Conservation (phyloP, 192 early-diverging fungal species). For the Coemansia sp. region DNA sequence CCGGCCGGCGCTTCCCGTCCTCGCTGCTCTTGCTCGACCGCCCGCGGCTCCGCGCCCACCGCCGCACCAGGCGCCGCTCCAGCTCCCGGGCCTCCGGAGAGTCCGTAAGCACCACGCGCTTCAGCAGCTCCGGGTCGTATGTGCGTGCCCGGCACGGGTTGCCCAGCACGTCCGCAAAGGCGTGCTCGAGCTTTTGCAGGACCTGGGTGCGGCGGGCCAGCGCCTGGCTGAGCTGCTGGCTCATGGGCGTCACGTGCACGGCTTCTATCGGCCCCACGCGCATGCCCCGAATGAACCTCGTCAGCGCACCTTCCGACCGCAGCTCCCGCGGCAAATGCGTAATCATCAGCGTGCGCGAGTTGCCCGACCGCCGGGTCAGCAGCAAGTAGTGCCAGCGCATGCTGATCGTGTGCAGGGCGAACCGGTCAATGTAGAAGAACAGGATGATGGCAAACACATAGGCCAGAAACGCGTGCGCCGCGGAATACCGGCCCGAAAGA, state of each 20-base stretch:
- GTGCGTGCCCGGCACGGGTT: conserved; percentile 65
- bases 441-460: conserved; percentile 44
- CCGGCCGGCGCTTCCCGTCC: conserved; percentile 1
- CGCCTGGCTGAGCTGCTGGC: conserved; percentile 53
- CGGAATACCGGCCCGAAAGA: conserved; percentile 25
- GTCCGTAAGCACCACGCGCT: conserved; percentile 29
- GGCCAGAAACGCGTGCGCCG: conserved; percentile 36
- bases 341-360: conserved; percentile 66
- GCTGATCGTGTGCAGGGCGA: conserved; percentile 44
- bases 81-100: conserved; percentile 26
- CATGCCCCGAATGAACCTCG: conserved; percentile 60
- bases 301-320: conserved; percentile 52
- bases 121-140: conserved; percentile 60
- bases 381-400: conserved; percentile 56
- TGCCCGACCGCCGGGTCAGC: conserved; percentile 41
- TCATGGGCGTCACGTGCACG: conserved; percentile 61
- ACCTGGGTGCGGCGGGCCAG: conserved; percentile 39
- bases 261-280: conserved; percentile 62
- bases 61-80: conserved; percentile 30
- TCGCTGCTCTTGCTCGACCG: background rate
- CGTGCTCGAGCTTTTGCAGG: conserved; percentile 57
- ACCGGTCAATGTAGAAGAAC: conserved; percentile 53
- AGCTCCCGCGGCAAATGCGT: conserved; percentile 64
- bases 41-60: conserved; percentile 24
- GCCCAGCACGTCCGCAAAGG: conserved; percentile 59